Evolutionary conservation across 2,329 filamentous ascomycete species (phyloP), one percentile per base, ranked within the genome.

Genomic region (Aschersonia sp.): DNA sequence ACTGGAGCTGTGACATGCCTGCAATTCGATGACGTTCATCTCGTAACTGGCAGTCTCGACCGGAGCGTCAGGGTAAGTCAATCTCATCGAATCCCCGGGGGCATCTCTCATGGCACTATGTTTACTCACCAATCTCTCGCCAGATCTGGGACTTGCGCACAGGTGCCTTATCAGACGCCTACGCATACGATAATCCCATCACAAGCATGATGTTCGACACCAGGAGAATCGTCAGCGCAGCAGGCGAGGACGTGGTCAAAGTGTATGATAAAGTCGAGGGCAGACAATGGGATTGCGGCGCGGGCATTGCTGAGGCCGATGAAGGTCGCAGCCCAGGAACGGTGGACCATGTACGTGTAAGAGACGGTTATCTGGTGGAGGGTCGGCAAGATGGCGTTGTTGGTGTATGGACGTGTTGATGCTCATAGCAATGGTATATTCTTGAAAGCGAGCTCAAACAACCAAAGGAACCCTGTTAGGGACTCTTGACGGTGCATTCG

Each of bases 61-160:
- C 78, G 92, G 59, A 97, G 90, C 62, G 86, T 98, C 62, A 75
- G 92, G 68, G 90, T 97, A 75, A 76, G 87, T 75, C 11, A 6
- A 9, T 40, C 22, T 10, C 14, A 41, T 30, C 31, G n/a, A 5
- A 9, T n/a, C 30, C 35, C 10, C 55, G 9, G 35, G 4, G 12
- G 35, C 22, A 22, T 22, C 22, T 22, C 3, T 22, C 2, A 4
- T 22, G 22, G 22, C 3, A 22, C 22, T 4, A 22, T 22, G 22
- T 22, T 22, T 22, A 3, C 22, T 22, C 22, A 22, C 22, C 22
- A 22, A 22, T 22, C 2, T 22, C 22, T 22, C 2, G 22, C 46
- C 60, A 97, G 89, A 97, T 98, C 61, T 98, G 92, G 92, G 92
- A 98, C 66, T 83, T 98, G 49, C 85, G 92, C 47, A 97, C 88